Evolutionary conservation across 306 rosid species (phyloP), one percentile per base, ranked within the genome.

Genomic region (Adenanthera pavonina): DNA sequence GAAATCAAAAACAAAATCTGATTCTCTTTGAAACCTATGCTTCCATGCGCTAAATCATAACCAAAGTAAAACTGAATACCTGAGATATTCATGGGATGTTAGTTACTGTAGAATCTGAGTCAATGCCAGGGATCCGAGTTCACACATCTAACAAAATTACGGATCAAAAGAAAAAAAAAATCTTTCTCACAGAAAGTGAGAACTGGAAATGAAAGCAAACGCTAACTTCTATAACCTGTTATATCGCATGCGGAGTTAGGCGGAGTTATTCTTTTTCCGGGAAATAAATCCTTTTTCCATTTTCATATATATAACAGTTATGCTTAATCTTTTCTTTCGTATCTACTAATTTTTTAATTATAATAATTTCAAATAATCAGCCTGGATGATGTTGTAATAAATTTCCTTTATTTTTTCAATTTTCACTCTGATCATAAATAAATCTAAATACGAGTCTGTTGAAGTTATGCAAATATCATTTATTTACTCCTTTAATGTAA

Each of bases 51-150:
- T 48, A 30, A 69, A 68, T 53, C 75, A 52, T 61, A 86, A 72
- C 70, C 82, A 12, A 65, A 44, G 44, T 10, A 5, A 74, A 79
- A 73, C 80, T 20, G 70, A 86, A 71, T 82, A 51, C 14, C 54
- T 20, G 77, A 86, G 89, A 79, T 79, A 71, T 70, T 79, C 52
- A 76, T 33, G 82, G 14, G 13, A 44, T 53, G 77, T 30, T 80
- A 1, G 84, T 83, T 76, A 83, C 70, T 46, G 61, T 36, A 60
- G 81, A 61, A 49, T n/a, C 71, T 17, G 78, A 78, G 86, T 87
- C 87, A 84, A 81, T 78, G 81, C 69, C 65, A 14, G 84, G 81
- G 87, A 87, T 80, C 77, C 70, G 82, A 76, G 72, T 60, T 60
- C 43, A 46, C 47, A 34, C 20, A n/a, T 76, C 81, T 44, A 72